Evolutionary conservation across 768 basidiomycete species (phyloP).

Genomic region (Tephrocybe rancida): DNA sequence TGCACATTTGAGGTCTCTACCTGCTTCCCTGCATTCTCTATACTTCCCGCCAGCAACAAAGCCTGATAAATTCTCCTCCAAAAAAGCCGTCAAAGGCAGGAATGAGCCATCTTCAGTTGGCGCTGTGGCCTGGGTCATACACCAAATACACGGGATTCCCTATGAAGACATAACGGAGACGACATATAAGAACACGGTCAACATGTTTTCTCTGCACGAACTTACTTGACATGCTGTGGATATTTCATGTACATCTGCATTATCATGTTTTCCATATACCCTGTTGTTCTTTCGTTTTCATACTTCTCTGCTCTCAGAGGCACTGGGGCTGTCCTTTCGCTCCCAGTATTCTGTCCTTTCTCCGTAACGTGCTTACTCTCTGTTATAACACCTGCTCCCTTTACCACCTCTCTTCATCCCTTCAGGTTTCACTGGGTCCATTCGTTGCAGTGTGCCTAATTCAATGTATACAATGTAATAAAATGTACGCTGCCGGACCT

Average conservation of each 20-base stretch:
- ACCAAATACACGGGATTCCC: conserved; percentile 43
- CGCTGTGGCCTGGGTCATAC: conserved; percentile 74
- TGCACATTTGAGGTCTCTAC: conserved; percentile 47
- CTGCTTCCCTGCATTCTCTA: conserved; percentile 41
- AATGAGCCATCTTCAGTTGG: conserved; percentile 73
- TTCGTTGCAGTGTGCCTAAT: too few relatives aligned
- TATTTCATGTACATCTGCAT: background rate
- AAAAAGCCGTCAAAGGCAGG: conserved; percentile 72
- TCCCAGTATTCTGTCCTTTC: too few relatives aligned
- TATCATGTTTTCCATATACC: too few relatives aligned
- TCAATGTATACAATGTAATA: too few relatives aligned
- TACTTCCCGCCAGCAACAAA: conserved; percentile 57
- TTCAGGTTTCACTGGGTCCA: too few relatives aligned
- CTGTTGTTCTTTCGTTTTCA: too few relatives aligned
- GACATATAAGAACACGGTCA: conserved; percentile 65
- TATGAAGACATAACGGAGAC: conserved; percentile 58
- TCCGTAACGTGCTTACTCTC: too few relatives aligned
- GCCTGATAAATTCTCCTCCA: conserved; percentile 58
- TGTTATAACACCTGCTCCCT: conserved; percentile 6
- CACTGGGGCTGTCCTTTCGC: too few relatives aligned
- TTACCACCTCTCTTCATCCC: too few relatives aligned
- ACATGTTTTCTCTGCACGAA: conserved; percentile 57
- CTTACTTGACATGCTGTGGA: background rate
- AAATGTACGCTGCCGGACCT: too few relatives aligned
- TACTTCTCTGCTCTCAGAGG: too few relatives aligned